These are phyloP conservation scores for Aciculosporium take DNA, from an alignment of 2,329 filamentous ascomycete genomes.

Conservation along the genomic window DNA sequence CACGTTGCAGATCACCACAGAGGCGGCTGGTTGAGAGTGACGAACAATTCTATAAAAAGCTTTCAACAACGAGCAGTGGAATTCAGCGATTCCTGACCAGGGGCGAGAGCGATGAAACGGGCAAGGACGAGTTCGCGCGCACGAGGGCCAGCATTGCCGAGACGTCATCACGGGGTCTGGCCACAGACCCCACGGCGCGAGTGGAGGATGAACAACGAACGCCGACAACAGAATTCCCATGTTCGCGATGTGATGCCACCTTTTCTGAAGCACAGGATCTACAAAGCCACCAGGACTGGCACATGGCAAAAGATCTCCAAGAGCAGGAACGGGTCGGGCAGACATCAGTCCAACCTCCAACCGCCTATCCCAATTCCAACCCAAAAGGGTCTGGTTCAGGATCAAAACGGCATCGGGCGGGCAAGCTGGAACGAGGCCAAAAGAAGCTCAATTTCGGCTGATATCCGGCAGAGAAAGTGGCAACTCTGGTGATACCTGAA, in stretches of 20 bases:
- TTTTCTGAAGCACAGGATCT: conserved; percentile 43
- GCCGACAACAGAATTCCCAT: conserved; percentile 24
- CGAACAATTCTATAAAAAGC: conserved; percentile 16
- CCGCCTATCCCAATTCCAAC: conserved; percentile 17
- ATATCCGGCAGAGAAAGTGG: conserved; percentile 10
- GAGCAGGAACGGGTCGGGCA: conserved; percentile 40
- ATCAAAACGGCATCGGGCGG: conserved; percentile 25
- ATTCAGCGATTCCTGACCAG: conserved; percentile 46
- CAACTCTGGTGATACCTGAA: neutral
- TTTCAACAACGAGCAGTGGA: conserved; percentile 28
- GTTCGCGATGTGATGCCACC: conserved; percentile 50
- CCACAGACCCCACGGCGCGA: neutral
- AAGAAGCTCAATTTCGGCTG: conserved; percentile 46
- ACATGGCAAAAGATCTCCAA: conserved; percentile 79
- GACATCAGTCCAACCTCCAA: conserved; percentile 26
- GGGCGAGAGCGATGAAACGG: neutral
- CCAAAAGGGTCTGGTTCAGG: conserved; percentile 21
- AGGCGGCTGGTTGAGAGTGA: neutral
- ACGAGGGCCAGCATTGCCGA: neutral
- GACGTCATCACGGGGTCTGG: neutral
- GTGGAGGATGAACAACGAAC: neutral
- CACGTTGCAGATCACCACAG: conserved; percentile 10
- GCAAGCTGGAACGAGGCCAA: conserved; percentile 41
- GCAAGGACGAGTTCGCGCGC: neutral
- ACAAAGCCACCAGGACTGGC: conserved; percentile 81